phyloP scores from a whole-genome alignment of 2,329 filamentous ascomycete genomes.

The Calycina marina region DNA sequence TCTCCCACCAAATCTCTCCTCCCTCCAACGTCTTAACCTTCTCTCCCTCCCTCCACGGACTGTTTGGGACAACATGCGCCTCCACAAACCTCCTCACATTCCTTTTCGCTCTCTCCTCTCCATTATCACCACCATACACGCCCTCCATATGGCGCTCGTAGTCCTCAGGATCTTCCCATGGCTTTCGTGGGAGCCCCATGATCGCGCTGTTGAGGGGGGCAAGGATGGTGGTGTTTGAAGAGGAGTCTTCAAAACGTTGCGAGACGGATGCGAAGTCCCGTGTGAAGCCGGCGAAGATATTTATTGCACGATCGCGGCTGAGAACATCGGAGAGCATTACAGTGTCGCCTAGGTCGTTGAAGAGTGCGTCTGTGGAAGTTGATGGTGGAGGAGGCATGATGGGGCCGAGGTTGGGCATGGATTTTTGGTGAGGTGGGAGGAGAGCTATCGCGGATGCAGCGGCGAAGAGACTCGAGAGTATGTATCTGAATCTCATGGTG shows the following conservation, averaged over 20 bases:
- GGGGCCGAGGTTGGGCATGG: constrained; percentile 14
- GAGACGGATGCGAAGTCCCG: constrained; percentile 60
- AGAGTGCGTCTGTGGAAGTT: too few relatives aligned
- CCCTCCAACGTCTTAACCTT: constrained; percentile 56
- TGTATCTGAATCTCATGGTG: constrained; percentile 12
- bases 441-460: constrained; percentile 5
- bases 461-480: constrained; percentile 9
- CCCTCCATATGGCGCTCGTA: constrained; percentile 50
- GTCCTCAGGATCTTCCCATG: constrained; percentile 68
- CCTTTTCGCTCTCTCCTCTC: constrained; percentile 57
- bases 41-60: constrained; percentile 57
- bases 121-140: constrained; percentile 63
- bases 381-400: constrained; percentile 13
- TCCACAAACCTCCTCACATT: constrained; percentile 76
- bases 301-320: constrained; percentile 62
- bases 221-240: constrained; percentile 66
- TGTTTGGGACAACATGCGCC: constrained; percentile 62
- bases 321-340: constrained; percentile 77
- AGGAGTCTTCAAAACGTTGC: constrained; percentile 49
- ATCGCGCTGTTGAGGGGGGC: constrained; percentile 78
- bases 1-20: constrained; percentile 70
- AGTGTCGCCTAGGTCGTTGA: constrained; percentile 16
- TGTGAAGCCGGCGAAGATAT: constrained; percentile 70
- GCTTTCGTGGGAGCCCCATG: constrained; percentile 65
- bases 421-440: constrained; percentile 5